Conservation (phyloP, 2,329 filamentous ascomycete species). For the Erysiphe neolycopersici region DNA sequence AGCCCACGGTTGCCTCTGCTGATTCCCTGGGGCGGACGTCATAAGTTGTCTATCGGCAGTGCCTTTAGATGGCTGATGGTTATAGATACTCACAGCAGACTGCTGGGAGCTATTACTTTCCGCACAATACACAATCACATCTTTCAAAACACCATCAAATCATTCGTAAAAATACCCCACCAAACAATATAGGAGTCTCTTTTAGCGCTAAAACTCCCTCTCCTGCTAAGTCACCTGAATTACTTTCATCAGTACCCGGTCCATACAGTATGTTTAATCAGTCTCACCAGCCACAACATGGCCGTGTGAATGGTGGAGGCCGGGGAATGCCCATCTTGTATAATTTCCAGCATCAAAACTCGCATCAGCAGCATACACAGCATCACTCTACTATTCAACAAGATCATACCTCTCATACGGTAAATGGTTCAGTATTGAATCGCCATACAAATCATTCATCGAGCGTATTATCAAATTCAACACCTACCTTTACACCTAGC, state of each 20-base stretch:
- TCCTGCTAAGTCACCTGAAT: slow-evolving; percentile 27
- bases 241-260: slow-evolving; percentile 13
- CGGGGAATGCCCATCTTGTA: slow-evolving; percentile 41
- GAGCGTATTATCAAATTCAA: slow-evolving; percentile 35
- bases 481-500: slow-evolving; percentile 25
- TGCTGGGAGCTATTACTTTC: slow-evolving; percentile 30
- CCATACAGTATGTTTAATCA: slow-evolving; percentile 42
- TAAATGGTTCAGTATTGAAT: slow-evolving; percentile 26
- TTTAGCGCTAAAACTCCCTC: slow-evolving; percentile 22
- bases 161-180: slow-evolving; percentile 18
- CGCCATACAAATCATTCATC: slow-evolving; percentile 30
- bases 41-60: slow-evolving; percentile 7
- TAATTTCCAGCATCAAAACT: slow-evolving; percentile 35
- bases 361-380: slow-evolving; percentile 30
- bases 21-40: slow-evolving; percentile 7
- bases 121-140: slow-evolving; percentile 16
- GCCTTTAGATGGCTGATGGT: slow-evolving; percentile 41
- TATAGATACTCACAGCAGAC: slow-evolving; percentile 33
- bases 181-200: slow-evolving; percentile 17
- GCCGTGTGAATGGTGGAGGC: slow-evolving; percentile 48
- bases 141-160: slow-evolving; percentile 20
- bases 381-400: slow-evolving; percentile 32
- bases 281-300: slow-evolving; percentile 42
- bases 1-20: slow-evolving; percentile 7
- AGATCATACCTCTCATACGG: slow-evolving; percentile 26